phyloP scores from a whole-genome alignment of 2,329 filamentous ascomycete genomes.

The Scolecobasidium constrictum region DNA sequence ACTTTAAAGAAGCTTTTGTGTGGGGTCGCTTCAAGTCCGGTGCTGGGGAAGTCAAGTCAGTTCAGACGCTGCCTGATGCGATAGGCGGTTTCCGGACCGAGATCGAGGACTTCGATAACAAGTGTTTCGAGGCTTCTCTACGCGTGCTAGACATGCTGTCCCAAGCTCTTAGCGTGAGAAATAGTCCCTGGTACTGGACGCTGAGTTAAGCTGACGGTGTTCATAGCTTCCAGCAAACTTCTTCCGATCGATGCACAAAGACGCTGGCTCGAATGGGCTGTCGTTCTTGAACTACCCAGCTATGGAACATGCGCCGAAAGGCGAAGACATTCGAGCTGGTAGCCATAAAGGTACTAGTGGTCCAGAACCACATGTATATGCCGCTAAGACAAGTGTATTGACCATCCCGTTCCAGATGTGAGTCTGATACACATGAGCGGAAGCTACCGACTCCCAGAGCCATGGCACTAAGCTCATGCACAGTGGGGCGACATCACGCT shows the following conservation, averaged over 20 bases:
- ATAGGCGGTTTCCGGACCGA: background rate
- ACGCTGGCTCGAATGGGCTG: background rate
- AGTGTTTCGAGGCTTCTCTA: background rate
- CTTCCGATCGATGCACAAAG: background rate
- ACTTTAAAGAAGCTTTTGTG: background rate
- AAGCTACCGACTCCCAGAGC: too few relatives aligned
- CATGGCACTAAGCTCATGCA: too few relatives aligned
- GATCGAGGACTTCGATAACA: background rate
- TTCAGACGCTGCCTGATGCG: background rate
- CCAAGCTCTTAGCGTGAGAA: background rate
- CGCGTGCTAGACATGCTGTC: background rate
- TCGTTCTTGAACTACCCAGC: background rate
- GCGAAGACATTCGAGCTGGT: background rate
- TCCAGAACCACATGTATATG: too few relatives aligned
- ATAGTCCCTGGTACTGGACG: too few relatives aligned
- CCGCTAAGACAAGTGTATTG: too few relatives aligned
- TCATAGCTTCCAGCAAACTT: background rate
- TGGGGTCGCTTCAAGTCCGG: background rate
- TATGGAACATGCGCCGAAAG: background rate
- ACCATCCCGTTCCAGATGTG: background rate
- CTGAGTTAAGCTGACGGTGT: too few relatives aligned
- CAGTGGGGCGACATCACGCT: background rate
- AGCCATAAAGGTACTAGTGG: conserved; percentile 1
- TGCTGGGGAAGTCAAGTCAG: background rate
- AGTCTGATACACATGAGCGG: too few relatives aligned